These are phyloP conservation scores for Zygosaccharomyces bisporus DNA, from an alignment of 805 yeast genomes.

Conservation along the genomic window DNA sequence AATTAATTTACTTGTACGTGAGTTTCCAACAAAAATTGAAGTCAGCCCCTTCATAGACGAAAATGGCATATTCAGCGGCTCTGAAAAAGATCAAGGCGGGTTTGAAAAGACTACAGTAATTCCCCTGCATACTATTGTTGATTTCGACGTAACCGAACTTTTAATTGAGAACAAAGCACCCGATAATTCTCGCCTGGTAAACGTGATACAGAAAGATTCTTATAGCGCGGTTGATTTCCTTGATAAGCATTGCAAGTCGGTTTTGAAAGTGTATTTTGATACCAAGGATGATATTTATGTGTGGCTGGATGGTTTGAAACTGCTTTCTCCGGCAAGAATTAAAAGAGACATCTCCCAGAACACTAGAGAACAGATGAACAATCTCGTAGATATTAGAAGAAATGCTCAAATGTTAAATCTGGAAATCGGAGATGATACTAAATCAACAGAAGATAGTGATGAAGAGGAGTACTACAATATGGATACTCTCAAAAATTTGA, in stretches of 20 bases:
- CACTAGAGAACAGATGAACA: constrained; percentile 43
- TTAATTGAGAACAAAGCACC: constrained; percentile 44
- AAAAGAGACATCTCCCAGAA: constrained; percentile 38
- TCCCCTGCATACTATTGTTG: constrained; percentile 48
- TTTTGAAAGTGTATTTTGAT: constrained; percentile 64
- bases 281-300: constrained; percentile 62
- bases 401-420: constrained; percentile 48
- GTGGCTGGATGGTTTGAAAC: constrained; percentile 76
- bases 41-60: constrained; percentile 56
- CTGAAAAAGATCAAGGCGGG: constrained; percentile 10
- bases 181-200: constrained; percentile 46
- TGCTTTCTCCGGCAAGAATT: constrained; percentile 39
- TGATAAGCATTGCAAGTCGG: constrained; percentile 40
- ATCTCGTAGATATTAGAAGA: constrained; percentile 44
- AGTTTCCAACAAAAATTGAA: constrained; percentile 46
- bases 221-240: constrained; percentile 54
- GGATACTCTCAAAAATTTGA: constrained; percentile 23
- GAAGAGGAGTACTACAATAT: constrained; percentile 27
- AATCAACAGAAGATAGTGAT: constrained; percentile 11
- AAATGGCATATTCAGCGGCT: constrained; percentile 38
- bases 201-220: constrained; percentile 53
- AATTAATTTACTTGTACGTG: constrained; percentile 56
- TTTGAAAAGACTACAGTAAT: constrained; percentile 38
- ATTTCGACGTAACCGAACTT: constrained; percentile 49
- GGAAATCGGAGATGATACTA: constrained; percentile 22